Evolutionary conservation across 1,284 basidiomycete genomes (phyloP).

Genomic region (Albatrellus sp.): DNA sequence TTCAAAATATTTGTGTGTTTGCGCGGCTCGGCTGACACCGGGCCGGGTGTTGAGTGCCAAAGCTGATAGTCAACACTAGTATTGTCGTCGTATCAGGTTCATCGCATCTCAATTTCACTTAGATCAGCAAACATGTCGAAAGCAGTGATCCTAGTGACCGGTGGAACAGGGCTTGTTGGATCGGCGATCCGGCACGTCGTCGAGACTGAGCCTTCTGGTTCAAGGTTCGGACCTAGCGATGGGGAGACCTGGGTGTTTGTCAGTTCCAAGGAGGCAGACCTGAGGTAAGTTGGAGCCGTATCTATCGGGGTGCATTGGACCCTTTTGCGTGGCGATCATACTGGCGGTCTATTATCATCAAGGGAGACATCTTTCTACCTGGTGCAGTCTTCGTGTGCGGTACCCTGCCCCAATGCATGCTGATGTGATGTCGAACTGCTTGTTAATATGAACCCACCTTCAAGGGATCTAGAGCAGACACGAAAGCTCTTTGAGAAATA

Average conservation of each 20-base stretch:
- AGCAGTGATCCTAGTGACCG: constrained; percentile 66
- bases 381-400: background rate
- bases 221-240: constrained; percentile 60
- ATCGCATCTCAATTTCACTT: background rate
- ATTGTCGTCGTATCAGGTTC: no score
- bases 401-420: background rate
- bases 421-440: background rate
- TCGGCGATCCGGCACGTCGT: constrained; percentile 70
- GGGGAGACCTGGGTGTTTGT: constrained; percentile 82
- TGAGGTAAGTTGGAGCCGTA: constrained; percentile 35
- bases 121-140: background rate
- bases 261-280: constrained; percentile 64
- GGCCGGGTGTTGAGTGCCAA: no score
- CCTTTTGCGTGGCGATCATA: no score
- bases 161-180: constrained; percentile 80
- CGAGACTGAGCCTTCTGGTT: constrained; percentile 63
- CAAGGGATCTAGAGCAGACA: constrained; percentile 54
- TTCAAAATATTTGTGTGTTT: no score
- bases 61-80: no score
- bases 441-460: background rate
- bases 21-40: no score
- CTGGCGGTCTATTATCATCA: background rate
- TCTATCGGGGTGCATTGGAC: no score
- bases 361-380: background rate
- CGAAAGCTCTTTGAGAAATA: constrained; percentile 70